Evolutionary conservation across 2,329 filamentous ascomycete species (phyloP).

Genomic region (Gaeumannomyces sp.): DNA sequence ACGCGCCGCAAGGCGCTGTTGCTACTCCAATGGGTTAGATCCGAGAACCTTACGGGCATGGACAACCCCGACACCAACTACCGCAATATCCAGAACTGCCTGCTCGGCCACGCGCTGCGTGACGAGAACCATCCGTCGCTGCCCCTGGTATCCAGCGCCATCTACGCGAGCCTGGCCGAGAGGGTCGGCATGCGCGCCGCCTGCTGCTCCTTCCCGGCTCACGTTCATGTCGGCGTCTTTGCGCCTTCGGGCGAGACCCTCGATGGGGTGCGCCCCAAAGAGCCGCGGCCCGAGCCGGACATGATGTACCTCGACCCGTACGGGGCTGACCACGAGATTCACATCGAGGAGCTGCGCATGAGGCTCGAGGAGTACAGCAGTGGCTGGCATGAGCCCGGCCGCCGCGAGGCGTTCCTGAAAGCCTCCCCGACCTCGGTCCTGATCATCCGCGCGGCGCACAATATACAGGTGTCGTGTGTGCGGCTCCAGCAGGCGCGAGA

Average conservation of each 20-base stretch:
- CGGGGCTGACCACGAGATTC: conserved; percentile 61
- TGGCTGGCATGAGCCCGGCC: conserved; percentile 25
- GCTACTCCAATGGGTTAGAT: conserved; percentile 64
- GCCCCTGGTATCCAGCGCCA: conserved; percentile 78
- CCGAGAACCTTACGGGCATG: conserved; percentile 64
- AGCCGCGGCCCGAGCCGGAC: conserved; percentile 24
- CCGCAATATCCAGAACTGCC: conserved; percentile 76
- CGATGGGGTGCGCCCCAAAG: conserved; percentile 38
- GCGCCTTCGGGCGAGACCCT: conserved; percentile 54
- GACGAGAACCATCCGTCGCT: conserved; percentile 70
- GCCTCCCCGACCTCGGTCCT: conserved; percentile 61
- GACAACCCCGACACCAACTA: conserved; percentile 61
- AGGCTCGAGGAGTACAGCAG: conserved; percentile 48
- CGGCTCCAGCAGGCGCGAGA: conserved; percentile 36
- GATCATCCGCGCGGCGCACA: conserved; percentile 69
- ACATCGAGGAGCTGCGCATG: conserved; percentile 48
- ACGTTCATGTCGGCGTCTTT: conserved; percentile 75
- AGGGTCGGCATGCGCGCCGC: conserved; percentile 69
- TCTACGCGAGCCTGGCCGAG: conserved; percentile 75
- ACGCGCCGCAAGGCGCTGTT: conserved; percentile 62
- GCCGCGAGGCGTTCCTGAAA: conserved; percentile 47
- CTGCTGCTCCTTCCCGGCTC: conserved; percentile 75
- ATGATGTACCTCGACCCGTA: conserved; percentile 82
- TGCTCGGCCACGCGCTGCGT: conserved; percentile 75
- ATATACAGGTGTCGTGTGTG: conserved; percentile 65